Evolutionary conservation across 495 filamentous ascomycete species (phyloP).

Genomic region (Penicillium atrosanguineum): DNA sequence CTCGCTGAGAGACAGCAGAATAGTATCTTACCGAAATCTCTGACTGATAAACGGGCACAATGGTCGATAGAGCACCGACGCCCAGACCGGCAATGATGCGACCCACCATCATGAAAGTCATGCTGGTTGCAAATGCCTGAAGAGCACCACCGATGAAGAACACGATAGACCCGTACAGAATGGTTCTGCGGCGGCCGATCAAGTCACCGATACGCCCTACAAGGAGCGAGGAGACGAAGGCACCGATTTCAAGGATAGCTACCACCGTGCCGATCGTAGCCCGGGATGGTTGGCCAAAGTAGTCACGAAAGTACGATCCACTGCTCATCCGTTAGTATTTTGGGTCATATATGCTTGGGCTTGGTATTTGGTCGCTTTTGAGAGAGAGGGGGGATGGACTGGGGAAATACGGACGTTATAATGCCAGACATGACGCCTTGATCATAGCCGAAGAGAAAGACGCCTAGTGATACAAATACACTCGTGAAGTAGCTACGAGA

Average conservation of each 20-base stretch:
- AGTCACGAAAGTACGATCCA: constrained; percentile 80
- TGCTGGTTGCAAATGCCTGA: constrained; percentile 75
- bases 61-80: constrained; percentile 91
- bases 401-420: constrained; percentile 71
- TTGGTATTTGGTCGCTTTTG: background rate
- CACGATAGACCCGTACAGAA: constrained; percentile 88
- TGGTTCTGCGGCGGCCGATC: constrained; percentile 85
- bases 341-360: background rate
- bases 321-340: constrained; percentile 44
- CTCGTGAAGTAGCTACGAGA: constrained; percentile 85
- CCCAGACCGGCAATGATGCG: constrained; percentile 90
- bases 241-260: constrained; percentile 91
- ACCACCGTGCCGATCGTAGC: constrained; percentile 94
- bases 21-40: constrained; percentile 62
- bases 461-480: constrained; percentile 95
- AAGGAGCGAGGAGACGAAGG: constrained; percentile 83
- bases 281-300: constrained; percentile 82
- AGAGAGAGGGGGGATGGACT: too few species aligned
- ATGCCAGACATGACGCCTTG: constrained; percentile 99
- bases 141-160: constrained; percentile 86
- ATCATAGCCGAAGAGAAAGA: constrained; percentile 98
- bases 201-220: constrained; percentile 90
- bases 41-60: constrained; percentile 96
- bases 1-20: background rate
- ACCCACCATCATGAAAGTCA: constrained; percentile 90